Percentiles rank a stretch among this genome's conserved stretches.
Evolutionary conservation across 345 rosid genomes (phyloP).

Genomic region (Litchi chinensis): DNA sequence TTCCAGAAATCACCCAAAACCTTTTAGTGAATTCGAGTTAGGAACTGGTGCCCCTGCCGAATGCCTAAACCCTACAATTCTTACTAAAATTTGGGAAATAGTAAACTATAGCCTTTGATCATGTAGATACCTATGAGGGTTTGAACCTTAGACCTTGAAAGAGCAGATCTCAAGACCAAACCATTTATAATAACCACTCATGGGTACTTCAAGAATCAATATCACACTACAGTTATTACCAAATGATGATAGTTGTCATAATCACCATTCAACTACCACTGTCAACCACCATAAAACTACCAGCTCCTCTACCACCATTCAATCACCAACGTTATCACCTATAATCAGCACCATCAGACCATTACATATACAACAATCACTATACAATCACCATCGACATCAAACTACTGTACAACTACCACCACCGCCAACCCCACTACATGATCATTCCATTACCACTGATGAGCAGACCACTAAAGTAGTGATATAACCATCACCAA

Average conservation of each 20-base stretch:
- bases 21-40: no score
- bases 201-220: not conserved
- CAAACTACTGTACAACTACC: not conserved
- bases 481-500: not conserved
- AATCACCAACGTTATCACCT: not conserved
- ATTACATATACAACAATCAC: not conserved
- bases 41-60: no score
- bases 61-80: no score
- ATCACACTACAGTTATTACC: not conserved
- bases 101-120: no score
- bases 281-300: not conserved
- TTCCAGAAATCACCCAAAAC: no score
- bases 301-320: not conserved
- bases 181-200: no score
- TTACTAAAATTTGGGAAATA: no score
- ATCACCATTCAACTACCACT: not conserved
- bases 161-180: no score
- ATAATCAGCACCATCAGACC: not conserved
- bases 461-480: not conserved
- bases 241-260: not conserved
- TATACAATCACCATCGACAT: not conserved
- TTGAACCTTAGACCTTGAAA: no score
- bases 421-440: not conserved
- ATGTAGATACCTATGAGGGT: no score
- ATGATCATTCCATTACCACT: not conserved